Percentiles rank a stretch among this genome's conserved stretches.
Evolutionary conservation across 2,329 filamentous ascomycete species (phyloP).

Genomic region (Chlorencoelia australis): DNA sequence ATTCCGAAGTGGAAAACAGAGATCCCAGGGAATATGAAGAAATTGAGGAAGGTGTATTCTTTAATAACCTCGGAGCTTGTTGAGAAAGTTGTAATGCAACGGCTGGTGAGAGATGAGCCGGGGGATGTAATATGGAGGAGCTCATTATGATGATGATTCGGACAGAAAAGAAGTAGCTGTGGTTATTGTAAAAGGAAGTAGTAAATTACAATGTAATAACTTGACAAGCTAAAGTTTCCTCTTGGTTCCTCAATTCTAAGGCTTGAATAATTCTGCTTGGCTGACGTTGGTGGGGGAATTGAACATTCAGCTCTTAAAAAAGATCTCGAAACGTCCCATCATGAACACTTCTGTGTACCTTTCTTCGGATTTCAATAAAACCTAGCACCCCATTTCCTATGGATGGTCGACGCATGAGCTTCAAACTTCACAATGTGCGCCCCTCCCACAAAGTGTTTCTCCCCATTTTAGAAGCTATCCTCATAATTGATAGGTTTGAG

Average conservation of each 20-base stretch:
- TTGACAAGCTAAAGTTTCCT: background rate
- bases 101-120: constrained; percentile 44
- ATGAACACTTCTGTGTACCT: no score
- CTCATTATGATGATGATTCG: constrained; percentile 31
- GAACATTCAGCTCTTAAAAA: no score
- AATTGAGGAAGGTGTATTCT: constrained; percentile 42
- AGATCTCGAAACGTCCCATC: no score
- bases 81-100: constrained; percentile 50
- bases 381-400: no score
- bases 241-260: no score
- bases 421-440: constrained; percentile 10
- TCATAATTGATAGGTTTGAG: constrained; percentile 92
- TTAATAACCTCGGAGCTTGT: constrained; percentile 46
- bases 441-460: no score
- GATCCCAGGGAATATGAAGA: constrained; percentile 44
- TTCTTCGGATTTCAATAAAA: no score
- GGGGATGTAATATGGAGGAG: constrained; percentile 45
- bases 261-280: no score
- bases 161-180: background rate
- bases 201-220: background rate
- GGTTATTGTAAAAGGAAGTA: background rate
- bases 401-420: constrained; percentile 1
- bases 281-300: no score
- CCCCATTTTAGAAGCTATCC: no score
- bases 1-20: constrained; percentile 52